Base-by-base conservation (phyloP, 768 basidiomycete genomes). In the Neoboletus brunneissimus region DNA sequence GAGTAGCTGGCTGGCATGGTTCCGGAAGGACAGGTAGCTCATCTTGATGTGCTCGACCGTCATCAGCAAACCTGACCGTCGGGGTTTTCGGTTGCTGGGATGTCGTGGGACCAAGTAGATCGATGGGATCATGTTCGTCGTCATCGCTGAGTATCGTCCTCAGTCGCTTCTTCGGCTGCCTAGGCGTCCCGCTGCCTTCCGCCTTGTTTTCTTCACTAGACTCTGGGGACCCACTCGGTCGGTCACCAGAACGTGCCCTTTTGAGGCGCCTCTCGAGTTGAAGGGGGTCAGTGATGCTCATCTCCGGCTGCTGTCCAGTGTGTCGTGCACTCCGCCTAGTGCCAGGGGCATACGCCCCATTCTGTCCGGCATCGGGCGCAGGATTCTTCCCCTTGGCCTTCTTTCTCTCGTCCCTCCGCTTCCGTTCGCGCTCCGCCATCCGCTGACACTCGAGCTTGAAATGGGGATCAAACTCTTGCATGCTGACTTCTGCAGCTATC, bases 391-490 rank as follows among this genome's bases (percentile, higher is more conserved):
- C 79, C 63, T 73, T 81, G 40, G 71, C 75, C 61, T 72, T 75
- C 53, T 64, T 75, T 57, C 58, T 61, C 57, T 83, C 86, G 10
- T 82, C 81, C 56, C 83, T 71, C 62, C 89, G 77, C 73, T 85
- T 82, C 56, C 84, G 75, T 67, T 95, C 90, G 50, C 87, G 77
- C 38, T 72, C 79, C 15, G 91, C 89, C 90, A 95, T 94, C 60
- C 90, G 79, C 68, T 89, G 87, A 69, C 95, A 98, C 69, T 98
- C 96, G 29, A 85, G 55, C 49, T 78, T 76, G 69, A 97, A 88
- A 51, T 82, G 79, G 0, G 81, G 79, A 65, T 96, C 94, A 63
- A 94, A 92, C 65, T 91, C 89, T 63, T 89, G 84, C 53, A 93
- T 83, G 75, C 90, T 87, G 60, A 95, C 88, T 67, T 97, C 80